phyloP scores from a whole-genome alignment of 2,329 filamentous ascomycete species.

The Boeremia lycopersici region DNA sequence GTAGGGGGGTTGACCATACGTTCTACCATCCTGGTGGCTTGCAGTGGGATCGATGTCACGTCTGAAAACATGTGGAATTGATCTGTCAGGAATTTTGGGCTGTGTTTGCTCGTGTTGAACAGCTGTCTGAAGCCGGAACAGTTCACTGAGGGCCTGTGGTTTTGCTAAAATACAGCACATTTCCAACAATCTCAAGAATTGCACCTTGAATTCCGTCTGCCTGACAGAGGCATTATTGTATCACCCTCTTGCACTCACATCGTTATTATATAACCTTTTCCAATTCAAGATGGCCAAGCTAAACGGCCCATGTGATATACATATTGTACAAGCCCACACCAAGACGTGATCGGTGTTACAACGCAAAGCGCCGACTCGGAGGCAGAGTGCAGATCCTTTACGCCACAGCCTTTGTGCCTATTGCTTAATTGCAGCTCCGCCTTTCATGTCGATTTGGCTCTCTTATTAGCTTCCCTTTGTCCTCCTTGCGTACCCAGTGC shows the following conservation, averaged over 20 bases:
- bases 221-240: neutral
- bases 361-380: neutral
- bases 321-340: slow-evolving; percentile 24
- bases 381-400: neutral
- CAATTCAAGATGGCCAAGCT: slow-evolving; percentile 6
- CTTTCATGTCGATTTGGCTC: neutral
- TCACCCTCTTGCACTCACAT: neutral
- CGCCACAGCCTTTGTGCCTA: neutral
- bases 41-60: too few species aligned
- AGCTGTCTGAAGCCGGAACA: too few species aligned
- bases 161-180: too few species aligned
- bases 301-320: slow-evolving; percentile 16
- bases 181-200: neutral
- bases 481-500: neutral
- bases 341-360: slow-evolving; percentile 1
- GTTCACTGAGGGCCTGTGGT: too few species aligned
- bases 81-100: too few species aligned
- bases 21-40: too few species aligned
- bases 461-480: neutral
- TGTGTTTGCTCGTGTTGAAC: too few species aligned
- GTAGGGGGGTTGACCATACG: too few species aligned
- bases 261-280: neutral
- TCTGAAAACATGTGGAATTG: too few species aligned
- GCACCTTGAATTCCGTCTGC: neutral
- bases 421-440: neutral